Evolutionary conservation across 2,329 filamentous ascomycete species (phyloP), one percentile per base, ranked within the genome.

Genomic region (Neopestalotiopsis rosae): DNA sequence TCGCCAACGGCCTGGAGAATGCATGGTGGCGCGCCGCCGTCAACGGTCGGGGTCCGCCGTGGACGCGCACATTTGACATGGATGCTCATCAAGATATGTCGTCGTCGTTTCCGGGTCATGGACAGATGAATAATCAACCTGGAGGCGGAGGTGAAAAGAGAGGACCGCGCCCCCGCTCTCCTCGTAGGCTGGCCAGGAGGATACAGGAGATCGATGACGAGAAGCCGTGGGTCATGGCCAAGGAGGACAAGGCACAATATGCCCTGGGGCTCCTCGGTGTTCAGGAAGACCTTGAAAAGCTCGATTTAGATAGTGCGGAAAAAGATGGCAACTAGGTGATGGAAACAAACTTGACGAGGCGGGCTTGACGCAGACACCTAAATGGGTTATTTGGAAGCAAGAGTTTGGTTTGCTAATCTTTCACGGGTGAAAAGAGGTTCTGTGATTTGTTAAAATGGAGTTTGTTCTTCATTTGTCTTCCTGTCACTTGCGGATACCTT

Each of bases 1-100:
- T 98, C 71, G 94, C 94, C 0, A 86, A 89, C 63, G 94, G 94
- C 1, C 97, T 94, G 78, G 95, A 98, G 79, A 91, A 90, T 2
- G 88, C 90, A 0, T 99, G 96, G 96, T 86, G 88, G 69, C 93
- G 91, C 76, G 90, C 92, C 0, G 92, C 89, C 3, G 87, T 91
- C 70, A 84, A 92, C 73, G 93, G 93, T 0, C 87, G 89, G 61
- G 95, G 94, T 0, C 94, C 94, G 4, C 90, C 90, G 0, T 98
- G 97, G 77, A 79, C 82, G 65, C 83, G 87, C 32, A 84, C 81
- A 9, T 76, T 76, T 67, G 81, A 82, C 71, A 73, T 82, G 13
- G 67, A 71, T 12, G 57, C 32, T 14, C 13, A 62, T 28, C 24
- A 28, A 28, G 24, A 28, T 28, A 28, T 28, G 24, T 28, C 24